Conservation (phyloP, 2,329 filamentous ascomycete species). For the Ophiocordyceps sinensis region DNA sequence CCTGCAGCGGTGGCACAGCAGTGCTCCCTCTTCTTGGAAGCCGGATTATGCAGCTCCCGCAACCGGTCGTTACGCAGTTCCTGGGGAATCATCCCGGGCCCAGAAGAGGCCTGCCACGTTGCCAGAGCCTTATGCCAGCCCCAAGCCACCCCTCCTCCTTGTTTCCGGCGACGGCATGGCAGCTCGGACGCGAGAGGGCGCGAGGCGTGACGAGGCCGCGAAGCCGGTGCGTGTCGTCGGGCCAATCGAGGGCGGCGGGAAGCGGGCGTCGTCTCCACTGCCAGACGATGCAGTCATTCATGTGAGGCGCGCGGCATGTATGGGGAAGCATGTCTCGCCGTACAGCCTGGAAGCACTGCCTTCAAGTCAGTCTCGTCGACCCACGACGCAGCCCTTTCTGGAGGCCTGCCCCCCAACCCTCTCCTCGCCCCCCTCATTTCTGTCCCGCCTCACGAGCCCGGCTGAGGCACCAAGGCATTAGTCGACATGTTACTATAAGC, state of each 20-base stretch:
- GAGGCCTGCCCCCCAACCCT: no score
- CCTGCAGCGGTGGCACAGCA: background rate
- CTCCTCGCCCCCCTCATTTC: no score
- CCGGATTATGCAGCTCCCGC: background rate
- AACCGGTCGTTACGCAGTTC: constrained; percentile 2
- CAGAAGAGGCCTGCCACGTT: constrained; percentile 15
- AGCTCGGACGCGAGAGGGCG: background rate
- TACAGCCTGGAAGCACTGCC: constrained; percentile 1
- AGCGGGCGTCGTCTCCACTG: background rate
- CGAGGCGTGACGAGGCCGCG: background rate
- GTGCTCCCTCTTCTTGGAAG: background rate
- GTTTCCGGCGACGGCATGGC: background rate
- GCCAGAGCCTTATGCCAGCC: constrained; percentile 3
- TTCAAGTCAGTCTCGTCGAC: background rate
- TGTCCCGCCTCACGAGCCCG: no score
- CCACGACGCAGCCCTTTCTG: no score
- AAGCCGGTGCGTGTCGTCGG: background rate
- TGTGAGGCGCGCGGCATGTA: constrained; percentile 20
- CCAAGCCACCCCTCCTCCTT: constrained; percentile 3
- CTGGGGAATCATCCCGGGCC: constrained; percentile 1
- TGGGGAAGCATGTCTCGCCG: constrained; percentile 7
- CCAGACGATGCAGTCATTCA: constrained; percentile 10
- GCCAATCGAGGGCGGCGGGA: background rate
- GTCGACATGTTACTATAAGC: no score
- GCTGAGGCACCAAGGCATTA: no score